Evolutionary conservation across 306 rosid genomes (phyloP).

Genomic region (Vigna unguiculata): DNA sequence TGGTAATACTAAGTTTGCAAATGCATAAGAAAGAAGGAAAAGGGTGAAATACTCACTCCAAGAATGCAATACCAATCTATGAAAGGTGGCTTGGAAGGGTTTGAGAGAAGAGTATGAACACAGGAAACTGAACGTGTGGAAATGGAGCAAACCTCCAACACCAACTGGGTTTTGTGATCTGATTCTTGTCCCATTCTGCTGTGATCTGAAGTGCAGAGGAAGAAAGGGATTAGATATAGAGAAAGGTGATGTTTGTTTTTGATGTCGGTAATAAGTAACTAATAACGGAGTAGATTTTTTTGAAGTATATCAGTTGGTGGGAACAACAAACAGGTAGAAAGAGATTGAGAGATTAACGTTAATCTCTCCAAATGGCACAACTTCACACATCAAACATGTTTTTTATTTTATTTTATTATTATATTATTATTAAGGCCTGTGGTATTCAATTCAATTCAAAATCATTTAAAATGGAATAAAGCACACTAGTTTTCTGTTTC

Average conservation of each 20-base stretch:
- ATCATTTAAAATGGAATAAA: conserved; percentile 14
- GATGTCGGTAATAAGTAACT: conserved; percentile 12
- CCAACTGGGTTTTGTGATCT: conserved; percentile 71
- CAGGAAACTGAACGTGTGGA: conserved; percentile 61
- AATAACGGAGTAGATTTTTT: conserved; percentile 53
- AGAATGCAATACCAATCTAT: conserved; percentile 91
- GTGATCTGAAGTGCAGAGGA: conserved; percentile 29
- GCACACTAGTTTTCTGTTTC: conserved; percentile 7
- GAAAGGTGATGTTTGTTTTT: conserved; percentile 36
- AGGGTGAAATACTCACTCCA: conserved; percentile 71
- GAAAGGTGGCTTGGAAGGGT: conserved; percentile 48
- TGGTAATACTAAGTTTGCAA: too few species aligned
- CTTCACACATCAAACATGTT: conserved; percentile 3
- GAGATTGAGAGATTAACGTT: conserved; percentile 47
- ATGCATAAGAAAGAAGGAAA: too few species aligned
- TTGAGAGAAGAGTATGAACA: conserved; percentile 57
- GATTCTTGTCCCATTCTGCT: conserved; percentile 63
- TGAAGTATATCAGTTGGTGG: conserved; percentile 68
- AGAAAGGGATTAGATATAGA: conserved; percentile 48
- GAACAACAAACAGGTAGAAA: conserved; percentile 43
- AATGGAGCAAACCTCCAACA: conserved; percentile 73
- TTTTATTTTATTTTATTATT: background rate
- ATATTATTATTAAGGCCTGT: conserved; percentile 4
- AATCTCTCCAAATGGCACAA: conserved; percentile 55
- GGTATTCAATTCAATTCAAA: conserved; percentile 33